Evolutionary conservation across 1,139 yeast species (phyloP), one percentile per base, ranked within the genome.

Genomic region (Wickerhamomyces sp.): DNA sequence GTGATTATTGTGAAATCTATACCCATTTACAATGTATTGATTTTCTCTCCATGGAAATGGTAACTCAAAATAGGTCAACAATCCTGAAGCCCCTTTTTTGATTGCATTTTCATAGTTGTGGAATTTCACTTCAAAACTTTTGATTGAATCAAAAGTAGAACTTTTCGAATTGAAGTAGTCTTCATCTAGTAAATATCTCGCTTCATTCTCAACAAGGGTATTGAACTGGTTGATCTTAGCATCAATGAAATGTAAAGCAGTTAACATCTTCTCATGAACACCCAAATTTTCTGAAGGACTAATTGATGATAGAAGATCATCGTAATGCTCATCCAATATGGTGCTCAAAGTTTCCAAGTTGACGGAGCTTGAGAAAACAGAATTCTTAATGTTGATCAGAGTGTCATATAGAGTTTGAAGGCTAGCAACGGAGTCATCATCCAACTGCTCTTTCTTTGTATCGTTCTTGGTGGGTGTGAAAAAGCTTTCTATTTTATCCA

Each of bases 31-130:
- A 47, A 93, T 88, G 63, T 78, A 90, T 48, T 90, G 83, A 67
- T 93, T 93, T 63, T 91, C 97, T 60, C 95, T 76, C 96, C 97
- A 93, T 43, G 87, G 88, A 52, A 83, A 77, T 1, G 99, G 99
- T 43, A 93, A 70, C 63, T 93, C 95, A 60, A 88, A 89, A 65
- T 85, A 87, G 55, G 89, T 90, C 43, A 93, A 67, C 48, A 83
- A 75, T 44, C 82, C 64, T 8, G 67, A 53, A 37, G 76, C 69
- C 2, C 95, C 94, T 10, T 69, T 63, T 32, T 69, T 68, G 37
- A 76, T 62, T 0, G 90, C 90, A 44, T 69, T 69, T 52, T 81
- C 81, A 60, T 81, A 82, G 61, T 83, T 81, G 60, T 75, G 79
- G 50, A 73, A 74, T 37, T 73, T 71, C 41, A 65, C 62, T 39